A percentile compares a stretch with the other conserved stretches of the same genome.
phyloP scores from a whole-genome alignment of 176 grass and related monocot genomes.

The Guadua angustifolia region DNA sequence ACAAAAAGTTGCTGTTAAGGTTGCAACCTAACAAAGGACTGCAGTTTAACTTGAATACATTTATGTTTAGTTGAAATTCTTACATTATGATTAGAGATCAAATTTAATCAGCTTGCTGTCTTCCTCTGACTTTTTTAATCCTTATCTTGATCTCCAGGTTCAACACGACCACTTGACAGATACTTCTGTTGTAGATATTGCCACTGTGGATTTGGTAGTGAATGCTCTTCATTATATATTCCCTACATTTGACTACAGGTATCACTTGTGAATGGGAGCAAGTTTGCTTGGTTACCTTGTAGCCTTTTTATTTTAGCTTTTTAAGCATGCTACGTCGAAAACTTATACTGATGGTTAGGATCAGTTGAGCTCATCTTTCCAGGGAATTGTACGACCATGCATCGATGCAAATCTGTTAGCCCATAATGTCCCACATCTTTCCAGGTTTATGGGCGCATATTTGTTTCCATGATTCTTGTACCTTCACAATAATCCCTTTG shows the following conservation, averaged over 20 bases:
- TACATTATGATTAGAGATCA: neutral
- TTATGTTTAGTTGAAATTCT: conserved; percentile 3
- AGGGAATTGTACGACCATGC: neutral
- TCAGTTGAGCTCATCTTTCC: neutral
- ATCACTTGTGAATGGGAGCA: conserved; percentile 1
- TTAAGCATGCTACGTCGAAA: neutral
- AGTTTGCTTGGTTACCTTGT: conserved; percentile 18
- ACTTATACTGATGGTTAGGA: conserved; percentile 7
- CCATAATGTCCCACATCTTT: neutral
- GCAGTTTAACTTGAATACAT: conserved; percentile 6
- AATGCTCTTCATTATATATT: conserved; percentile 79
- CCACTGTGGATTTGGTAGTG: conserved; percentile 84
- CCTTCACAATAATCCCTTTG: too few relatives aligned
- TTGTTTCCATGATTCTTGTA: neutral
- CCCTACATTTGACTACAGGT: conserved; percentile 98
- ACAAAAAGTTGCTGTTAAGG: conserved; percentile 90
- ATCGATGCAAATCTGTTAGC: too few relatives aligned
- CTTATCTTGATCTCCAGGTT: conserved; percentile 59
- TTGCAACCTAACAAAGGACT: conserved; percentile 31
- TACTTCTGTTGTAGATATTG: conserved; percentile 86
- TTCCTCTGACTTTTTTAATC: neutral
- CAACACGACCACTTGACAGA: conserved; percentile 80
- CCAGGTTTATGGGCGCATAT: neutral
- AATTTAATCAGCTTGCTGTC: conserved; percentile 9
- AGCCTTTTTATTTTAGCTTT: neutral